Base-by-base conservation (phyloP, 108 stramenopile species). In the Epipyxis sp. region DNA sequence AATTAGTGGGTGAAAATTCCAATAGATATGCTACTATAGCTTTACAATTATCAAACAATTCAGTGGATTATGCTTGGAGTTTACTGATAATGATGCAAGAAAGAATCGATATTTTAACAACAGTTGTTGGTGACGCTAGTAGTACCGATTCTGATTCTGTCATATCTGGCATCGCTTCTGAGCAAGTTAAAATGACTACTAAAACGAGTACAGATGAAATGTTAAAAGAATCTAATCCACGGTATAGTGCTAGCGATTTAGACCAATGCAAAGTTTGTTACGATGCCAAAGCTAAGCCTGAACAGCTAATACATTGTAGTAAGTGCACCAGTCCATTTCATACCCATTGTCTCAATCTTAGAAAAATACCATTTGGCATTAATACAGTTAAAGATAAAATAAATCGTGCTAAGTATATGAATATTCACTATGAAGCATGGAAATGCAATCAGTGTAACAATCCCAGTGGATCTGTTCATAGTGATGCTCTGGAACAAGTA, bases 31-130 rank as follows among this genome's bases (percentile, higher is more conserved):
- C 43, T 10, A 27, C 13, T 39, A 42, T 74, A 6, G 71, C 71
- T 27, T 42, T 74, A 6, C 71, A 74, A 25, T 42, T 74, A 34
- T 37, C 71, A 34, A 74, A 74, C 50, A 74, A 74, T 29, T 3
- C 6, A 37, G 50, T 74, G 3, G 6, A 3, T 25, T 16, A 13
- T 3, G 71, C 50, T 13, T 6, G 27, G 13, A 35, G 3, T 42
- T 42, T 74, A 42, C 3, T 74, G 13, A 32, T 13, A 10, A 37
- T 32, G 35, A 65, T 65, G 61, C 3, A 37, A 10, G 6, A 37
- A 37, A 16, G 71, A 39, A n/a, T n/a, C n/a, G n/a, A n/a, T n/a
- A n/a, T n/a, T n/a, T n/a, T n/a, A n/a, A n/a, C n/a, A n/a, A n/a
- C n/a, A n/a, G n/a, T n/a, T n/a, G n/a, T n/a, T n/a, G n/a, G n/a